Evolutionary conservation across 306 rosid species (phyloP), one percentile per base, ranked within the genome.

Genomic region (Trichosanthes cucumerina): DNA sequence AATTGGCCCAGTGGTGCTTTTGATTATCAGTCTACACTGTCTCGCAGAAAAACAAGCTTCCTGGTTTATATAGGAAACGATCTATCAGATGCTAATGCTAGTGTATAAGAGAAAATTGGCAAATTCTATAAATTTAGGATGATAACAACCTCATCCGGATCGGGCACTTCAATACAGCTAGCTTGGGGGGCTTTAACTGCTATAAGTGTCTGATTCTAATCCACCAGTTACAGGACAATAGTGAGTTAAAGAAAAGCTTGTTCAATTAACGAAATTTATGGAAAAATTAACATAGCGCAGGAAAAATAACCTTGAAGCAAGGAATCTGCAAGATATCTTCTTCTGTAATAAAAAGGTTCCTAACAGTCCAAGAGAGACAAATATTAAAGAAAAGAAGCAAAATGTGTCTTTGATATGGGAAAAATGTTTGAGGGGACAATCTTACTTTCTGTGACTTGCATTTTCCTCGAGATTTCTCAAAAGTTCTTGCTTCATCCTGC

Each of bases 1-100:
- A 65, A 93, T 91, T 39, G 93, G 98, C 79, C 97, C 97, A 50
- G 82, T 86, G 60, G 85, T 83, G 87, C 98, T 91, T 90, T 89
- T 86, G 74, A 91, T 84, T 33, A 81, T 91, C 93, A 93, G 82
- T 78, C 79, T 87, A 80, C 83, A 93, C 81, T 90, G 92, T 78
- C 86, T 85, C 81, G 87, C 92, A 63, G 57, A 83, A 80, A 88
- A 89, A 80, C 79, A 85, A 75, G 69, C 57, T 79, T 90, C 98
- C 97, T 91, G 91, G 41, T 47, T 80, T 50, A 82, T 58, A 39
- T n/a, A 85, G 65, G 46, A 81, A 80, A 68, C 69, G 79, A 79
- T 38, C 72, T 84, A 68, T 84, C 18, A 86, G 76, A 77, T 73
- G 66, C 73, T 46, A 62, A 54, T 65, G 21, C 77, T 72, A 3